phyloP scores from a whole-genome alignment of 148 eudicot species.

The Dysphania ambrosioides region DNA sequence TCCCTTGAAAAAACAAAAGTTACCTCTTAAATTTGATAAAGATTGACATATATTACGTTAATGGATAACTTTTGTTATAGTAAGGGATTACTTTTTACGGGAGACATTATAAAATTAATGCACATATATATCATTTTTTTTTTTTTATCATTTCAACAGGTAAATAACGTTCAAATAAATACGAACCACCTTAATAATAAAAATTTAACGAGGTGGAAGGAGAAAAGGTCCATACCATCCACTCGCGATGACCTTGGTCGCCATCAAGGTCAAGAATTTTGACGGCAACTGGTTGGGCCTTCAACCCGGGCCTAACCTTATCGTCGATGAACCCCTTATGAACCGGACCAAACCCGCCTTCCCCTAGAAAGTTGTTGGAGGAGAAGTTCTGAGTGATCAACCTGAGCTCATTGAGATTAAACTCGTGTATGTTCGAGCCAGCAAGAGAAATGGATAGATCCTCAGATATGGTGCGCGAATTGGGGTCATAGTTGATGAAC shows the following conservation, averaged over 20 bases:
- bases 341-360: slow-evolving; percentile 97
- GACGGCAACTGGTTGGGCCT: slow-evolving; percentile 88
- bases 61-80: too few relatives aligned
- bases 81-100: too few relatives aligned
- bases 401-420: slow-evolving; percentile 66
- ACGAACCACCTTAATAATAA: not conserved
- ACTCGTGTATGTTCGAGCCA: slow-evolving; percentile 56
- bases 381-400: slow-evolving; percentile 72
- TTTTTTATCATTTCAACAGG: too few relatives aligned
- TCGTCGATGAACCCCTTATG: slow-evolving; percentile 91
- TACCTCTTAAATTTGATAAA: too few relatives aligned
- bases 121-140: too few relatives aligned
- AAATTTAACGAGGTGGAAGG: not conserved
- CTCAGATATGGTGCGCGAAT: slow-evolving; percentile 42
- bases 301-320: slow-evolving; percentile 66
- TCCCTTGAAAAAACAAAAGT: too few relatives aligned
- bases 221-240: slow-evolving; percentile 51
- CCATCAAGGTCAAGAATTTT: slow-evolving; percentile 86
- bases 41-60: too few relatives aligned
- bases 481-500: slow-evolving; percentile 45
- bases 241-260: slow-evolving; percentile 79
- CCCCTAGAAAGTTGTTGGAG: slow-evolving; percentile 65
- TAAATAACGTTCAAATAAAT: too few relatives aligned
- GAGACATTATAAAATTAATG: too few relatives aligned
- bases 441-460: slow-evolving; percentile 64